Base-by-base conservation (phyloP, 768 basidiomycete genomes). In the Baorangia bicolor region DNA sequence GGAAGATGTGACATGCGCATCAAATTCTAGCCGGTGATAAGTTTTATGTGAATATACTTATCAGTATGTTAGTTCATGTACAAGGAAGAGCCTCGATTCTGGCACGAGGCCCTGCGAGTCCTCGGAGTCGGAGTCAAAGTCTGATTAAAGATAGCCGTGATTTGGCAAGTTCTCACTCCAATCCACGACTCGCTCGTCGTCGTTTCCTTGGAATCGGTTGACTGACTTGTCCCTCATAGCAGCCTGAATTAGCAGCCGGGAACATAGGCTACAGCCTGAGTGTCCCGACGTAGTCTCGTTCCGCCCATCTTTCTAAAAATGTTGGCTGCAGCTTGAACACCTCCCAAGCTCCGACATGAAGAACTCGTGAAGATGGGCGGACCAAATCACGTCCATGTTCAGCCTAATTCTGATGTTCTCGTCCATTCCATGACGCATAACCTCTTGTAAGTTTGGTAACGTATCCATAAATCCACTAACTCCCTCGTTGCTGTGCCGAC, bases 341-440 rank as follows among this genome's bases (percentile, higher is more conserved):
- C 63, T 34, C 33, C 30, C 49, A 55, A 62, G 39, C 45, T 20
- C 63, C 64, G 63, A 49, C 5, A 65, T 64, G 56, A 64, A 65
- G 31, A 23, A 35, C 16, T 20, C 25, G 49, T 11, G 42, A 45
- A 50, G 10, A 43, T 45, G 59, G 51, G 39, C 31, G 44, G 43
- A 20, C 25, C 16, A 25, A 63, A 51, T 23, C 23, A 44, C 42
- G 25, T 41, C 59, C 56, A 20, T 34, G 39, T 49, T 44, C 54
- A 55, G 51, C 34, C 31, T 35, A 14, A 30, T 58, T 65, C 51
- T 63, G 64, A 66, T 63, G 50, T 37, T 46, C 49, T 41, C 37
- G 20, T 52, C 33, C 20, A 35, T 34, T 34, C 40, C 31, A 43
- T 33, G 28, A 37, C 7, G 3, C 18, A 14, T 27, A 5, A 28